phyloP scores from a whole-genome alignment of 768 basidiomycete species.

The Lentinus tigrinus region DNA sequence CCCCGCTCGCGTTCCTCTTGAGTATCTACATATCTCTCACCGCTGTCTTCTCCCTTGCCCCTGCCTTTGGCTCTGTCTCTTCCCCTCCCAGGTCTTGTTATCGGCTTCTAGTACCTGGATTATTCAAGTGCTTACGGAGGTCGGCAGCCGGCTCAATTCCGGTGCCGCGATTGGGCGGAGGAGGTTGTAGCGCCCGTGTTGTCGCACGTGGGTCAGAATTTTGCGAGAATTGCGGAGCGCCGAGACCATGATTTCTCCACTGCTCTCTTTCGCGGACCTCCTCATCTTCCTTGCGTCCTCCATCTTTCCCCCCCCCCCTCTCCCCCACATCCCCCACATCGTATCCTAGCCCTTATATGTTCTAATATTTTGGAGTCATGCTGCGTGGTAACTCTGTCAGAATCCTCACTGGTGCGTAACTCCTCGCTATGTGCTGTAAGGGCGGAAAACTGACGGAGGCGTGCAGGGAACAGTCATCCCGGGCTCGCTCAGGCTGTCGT shows the following conservation, averaged over 20 bases:
- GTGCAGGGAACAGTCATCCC: conserved; percentile 94
- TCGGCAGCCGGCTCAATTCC: neutral
- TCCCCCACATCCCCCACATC: neutral
- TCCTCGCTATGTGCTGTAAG: neutral
- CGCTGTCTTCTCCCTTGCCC: no score
- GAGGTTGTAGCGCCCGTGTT: neutral
- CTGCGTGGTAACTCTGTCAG: conserved; percentile 81
- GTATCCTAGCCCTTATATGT: conserved; percentile 11
- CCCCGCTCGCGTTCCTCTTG: no score
- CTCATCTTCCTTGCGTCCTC: neutral
- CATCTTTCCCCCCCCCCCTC: conserved; percentile 7
- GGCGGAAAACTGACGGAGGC: conserved; percentile 14
- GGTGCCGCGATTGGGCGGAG: neutral
- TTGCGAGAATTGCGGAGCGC: conserved; percentile 20
- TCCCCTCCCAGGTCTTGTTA: no score
- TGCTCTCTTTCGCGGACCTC: neutral
- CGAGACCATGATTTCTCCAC: conserved; percentile 16
- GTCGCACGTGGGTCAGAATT: conserved; percentile 13
- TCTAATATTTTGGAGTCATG: conserved; percentile 48
- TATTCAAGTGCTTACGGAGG: no score
- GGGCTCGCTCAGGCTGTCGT: conserved; percentile 95
- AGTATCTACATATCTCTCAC: no score
- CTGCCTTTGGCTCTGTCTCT: no score
- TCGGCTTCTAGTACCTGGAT: no score
- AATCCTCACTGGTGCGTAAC: conserved; percentile 63